Evolutionary conservation across 2,329 filamentous ascomycete genomes (phyloP), one percentile per base, ranked within the genome.

Genomic region (Fusarium keratoplasticum): DNA sequence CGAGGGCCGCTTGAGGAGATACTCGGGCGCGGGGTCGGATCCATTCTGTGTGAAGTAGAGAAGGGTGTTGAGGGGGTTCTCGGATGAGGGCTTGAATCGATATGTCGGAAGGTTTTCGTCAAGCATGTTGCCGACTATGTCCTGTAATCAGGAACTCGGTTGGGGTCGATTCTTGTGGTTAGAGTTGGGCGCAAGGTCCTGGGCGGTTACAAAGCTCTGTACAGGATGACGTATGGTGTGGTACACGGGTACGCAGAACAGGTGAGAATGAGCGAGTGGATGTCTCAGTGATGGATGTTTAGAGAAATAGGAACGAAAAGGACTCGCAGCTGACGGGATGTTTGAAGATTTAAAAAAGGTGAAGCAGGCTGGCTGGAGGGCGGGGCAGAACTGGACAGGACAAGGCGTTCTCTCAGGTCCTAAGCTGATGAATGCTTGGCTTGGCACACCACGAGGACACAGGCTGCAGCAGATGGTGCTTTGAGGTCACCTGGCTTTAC

Each of bases 101-200:
- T 90, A 92, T 52, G 88, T 95, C 65, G 95, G 95, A n/a, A 98
- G 90, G 83, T 95, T 97, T 82, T 97, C 94, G 91, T 98, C 95
- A 78, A 97, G 89, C 95, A 98, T 98, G 33, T 70, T 73, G 67
- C 60, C 38, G 66, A 52, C 25, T n/a, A 38, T 38, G 42, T 65
- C 59, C 20, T 52, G 22, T 55, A 27, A 35, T 58, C 20, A 38
- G 54, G 31, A 36, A 44, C 47, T 44, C 27, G 40, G n/a, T 54
- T 58, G 67, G 60, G 63, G 66, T 57, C 55, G 10, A 20, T 61
- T 60, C n/a, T 40, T 29, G 40, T 40, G 22, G 40, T 40, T 18
- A 27, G 16, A 22, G 60, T 38, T 42, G 60, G n/a, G 11, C 29
- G 35, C 35, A 54, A 25, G 60, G n/a, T 62, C 16, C 35, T 31